phyloP scores from a whole-genome alignment of 176 grass and related monocot species.

The Urochloa ruziziensis region DNA sequence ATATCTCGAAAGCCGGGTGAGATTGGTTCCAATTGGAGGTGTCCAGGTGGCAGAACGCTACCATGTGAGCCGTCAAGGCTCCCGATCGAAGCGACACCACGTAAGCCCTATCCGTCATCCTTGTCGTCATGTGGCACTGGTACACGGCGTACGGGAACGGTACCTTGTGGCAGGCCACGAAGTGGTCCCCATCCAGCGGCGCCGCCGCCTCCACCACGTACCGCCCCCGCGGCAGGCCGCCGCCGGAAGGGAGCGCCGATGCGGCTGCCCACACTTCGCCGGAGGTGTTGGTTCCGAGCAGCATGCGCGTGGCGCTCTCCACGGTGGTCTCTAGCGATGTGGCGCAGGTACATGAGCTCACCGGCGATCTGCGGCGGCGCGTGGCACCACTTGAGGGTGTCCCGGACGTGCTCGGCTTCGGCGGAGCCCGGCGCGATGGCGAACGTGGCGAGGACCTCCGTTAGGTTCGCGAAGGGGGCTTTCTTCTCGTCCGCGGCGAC shows the following conservation, averaged over 20 bases:
- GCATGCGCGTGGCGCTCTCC: not conserved
- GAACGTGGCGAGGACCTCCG: not conserved
- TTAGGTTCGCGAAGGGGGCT: not conserved
- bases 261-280: not conserved
- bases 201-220: not conserved
- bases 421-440: not conserved
- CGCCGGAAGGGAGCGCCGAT: not conserved
- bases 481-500: not conserved
- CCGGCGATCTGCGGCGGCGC: slow-evolving; percentile 4
- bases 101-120: no score
- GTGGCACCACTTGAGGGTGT: not conserved
- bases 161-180: not conserved
- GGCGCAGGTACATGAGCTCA: not conserved
- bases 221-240: not conserved
- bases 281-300: not conserved
- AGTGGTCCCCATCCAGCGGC: not conserved
- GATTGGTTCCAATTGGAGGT: not conserved
- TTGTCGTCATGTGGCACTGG: not conserved
- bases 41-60: not conserved
- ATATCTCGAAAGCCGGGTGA: not conserved
- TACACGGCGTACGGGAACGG: no score
- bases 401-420: not conserved
- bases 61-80: not conserved
- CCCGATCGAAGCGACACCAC: no score
- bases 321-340: not conserved